Evolutionary conservation across 352 stramenopile species (phyloP), one percentile per base, ranked within the genome.

Genomic region (Pythium apleroticum): DNA sequence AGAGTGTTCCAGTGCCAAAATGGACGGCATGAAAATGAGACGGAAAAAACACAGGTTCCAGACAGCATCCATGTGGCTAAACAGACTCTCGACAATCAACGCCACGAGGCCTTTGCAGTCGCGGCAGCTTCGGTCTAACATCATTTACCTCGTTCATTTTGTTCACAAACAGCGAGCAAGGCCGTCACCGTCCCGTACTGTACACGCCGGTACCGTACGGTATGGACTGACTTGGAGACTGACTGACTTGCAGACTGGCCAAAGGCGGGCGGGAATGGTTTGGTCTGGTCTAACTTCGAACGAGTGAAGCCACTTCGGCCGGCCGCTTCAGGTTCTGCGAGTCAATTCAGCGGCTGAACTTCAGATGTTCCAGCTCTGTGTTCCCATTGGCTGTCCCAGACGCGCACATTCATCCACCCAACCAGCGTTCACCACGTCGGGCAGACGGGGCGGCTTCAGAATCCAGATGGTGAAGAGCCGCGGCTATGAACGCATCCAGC

Each of bases 331-430:
- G 39, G 14, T 10, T n/a, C n/a, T n/a, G n/a, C n/a, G n/a, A n/a
- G n/a, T 22, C 4, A 10, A n/a, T 25, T 25, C 41, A 10, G 35
- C 35, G 35, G 15, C 39, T 50, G 14, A 41, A 41, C 22, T 50
- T 50, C 19, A 50, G 43, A 7, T 20, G 9, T 50, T 50, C 22
- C 4, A 9, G 8, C 22, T 50, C 43, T 50, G 43, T 50, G 43
- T 50, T 50, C 43, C 22, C 43, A 50, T 50, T 50, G 43, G 43
- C 43, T 50, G 43, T 50, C 43, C 43, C 43, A 50, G 43, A 50
- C 43, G 20, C 7, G 4, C 17, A 8, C 35, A 41, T 14, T 41
- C 31, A 37, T 37, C 31, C 31, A 19, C 19, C 35, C 35, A 41
- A 41, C 14, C 35, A 41, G 35, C 11, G 14, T 19, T 41, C 35